Conservation (phyloP, 352 stramenopile species). For the Halophytophthora polymorphica region DNA sequence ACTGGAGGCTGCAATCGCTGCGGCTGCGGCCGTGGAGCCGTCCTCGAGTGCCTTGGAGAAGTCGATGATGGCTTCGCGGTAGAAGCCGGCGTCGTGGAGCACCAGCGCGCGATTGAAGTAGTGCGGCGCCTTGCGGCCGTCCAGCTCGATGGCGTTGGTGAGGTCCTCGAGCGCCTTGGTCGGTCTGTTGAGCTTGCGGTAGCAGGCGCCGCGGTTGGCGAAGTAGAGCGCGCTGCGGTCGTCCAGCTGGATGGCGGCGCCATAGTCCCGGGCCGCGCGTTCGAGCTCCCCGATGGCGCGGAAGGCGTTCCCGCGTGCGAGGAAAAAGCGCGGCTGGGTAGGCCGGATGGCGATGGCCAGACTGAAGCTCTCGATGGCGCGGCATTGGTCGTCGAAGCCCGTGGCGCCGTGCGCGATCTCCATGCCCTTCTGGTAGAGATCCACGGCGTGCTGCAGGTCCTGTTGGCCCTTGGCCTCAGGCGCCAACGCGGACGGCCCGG, state of each 20-base stretch:
- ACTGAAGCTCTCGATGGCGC: constrained; percentile 72
- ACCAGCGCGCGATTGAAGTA: constrained; percentile 79
- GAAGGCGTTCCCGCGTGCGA: constrained; percentile 70
- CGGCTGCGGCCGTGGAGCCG: constrained; percentile 22
- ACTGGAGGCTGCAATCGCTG: constrained; percentile 3
- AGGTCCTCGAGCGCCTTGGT: constrained; percentile 64
- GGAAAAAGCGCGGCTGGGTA: constrained; percentile 75
- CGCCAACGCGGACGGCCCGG: constrained; percentile 5
- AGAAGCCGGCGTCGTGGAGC: constrained; percentile 61
- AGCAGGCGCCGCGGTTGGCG: constrained; percentile 65
- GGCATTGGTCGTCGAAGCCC: constrained; percentile 58
- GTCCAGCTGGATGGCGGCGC: constrained; percentile 53
- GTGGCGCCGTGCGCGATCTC: constrained; percentile 59
- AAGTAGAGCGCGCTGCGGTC: constrained; percentile 69
- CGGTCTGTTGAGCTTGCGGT: constrained; percentile 66
- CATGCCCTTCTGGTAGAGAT: constrained; percentile 75
- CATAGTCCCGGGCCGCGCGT: constrained; percentile 58
- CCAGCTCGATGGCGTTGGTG: constrained; percentile 65
- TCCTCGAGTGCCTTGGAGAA: constrained; percentile 77
- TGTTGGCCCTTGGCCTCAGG: constrained; percentile 60
- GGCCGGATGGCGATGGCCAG: constrained; percentile 66
- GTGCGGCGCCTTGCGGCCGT: constrained; percentile 65
- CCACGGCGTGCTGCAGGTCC: constrained; percentile 68
- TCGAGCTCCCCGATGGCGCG: constrained; percentile 70
- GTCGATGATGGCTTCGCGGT: constrained; percentile 65